Evolutionary conservation across 2,329 filamentous ascomycete genomes (phyloP).

Genomic region (Gaeumannomyces tritici): DNA sequence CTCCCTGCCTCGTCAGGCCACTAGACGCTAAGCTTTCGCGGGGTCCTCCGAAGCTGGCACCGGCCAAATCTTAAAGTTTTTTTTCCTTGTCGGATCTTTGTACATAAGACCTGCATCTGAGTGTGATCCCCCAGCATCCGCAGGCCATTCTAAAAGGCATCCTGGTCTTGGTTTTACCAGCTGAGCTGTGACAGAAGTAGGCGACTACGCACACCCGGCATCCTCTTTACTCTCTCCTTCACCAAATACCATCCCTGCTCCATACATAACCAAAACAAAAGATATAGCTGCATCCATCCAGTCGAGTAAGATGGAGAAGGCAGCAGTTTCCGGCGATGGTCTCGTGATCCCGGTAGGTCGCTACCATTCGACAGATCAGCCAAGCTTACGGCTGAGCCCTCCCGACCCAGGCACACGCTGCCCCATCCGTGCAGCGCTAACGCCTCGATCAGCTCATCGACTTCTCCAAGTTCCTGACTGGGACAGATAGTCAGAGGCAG

Average conservation of each 20-base stretch:
- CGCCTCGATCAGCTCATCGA: constrained; percentile 54
- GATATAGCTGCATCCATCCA: not conserved
- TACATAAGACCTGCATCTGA: not conserved
- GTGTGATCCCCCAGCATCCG: not conserved
- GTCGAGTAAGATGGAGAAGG: constrained; percentile 1
- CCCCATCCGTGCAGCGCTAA: not conserved
- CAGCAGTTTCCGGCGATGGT: constrained; percentile 2
- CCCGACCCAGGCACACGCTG: not conserved
- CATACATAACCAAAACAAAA: not conserved
- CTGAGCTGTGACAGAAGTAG: not conserved
- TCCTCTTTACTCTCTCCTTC: not conserved
- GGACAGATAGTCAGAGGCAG: constrained; percentile 48
- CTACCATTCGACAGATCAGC: not conserved
- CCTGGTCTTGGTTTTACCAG: not conserved
- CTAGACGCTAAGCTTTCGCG: not conserved
- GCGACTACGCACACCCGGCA: not conserved
- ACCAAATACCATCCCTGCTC: not conserved
- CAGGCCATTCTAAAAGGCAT: not conserved
- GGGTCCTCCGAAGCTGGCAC: not conserved
- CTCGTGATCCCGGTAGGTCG: constrained; percentile 3
- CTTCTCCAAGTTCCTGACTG: constrained; percentile 63
- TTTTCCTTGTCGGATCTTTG: not conserved
- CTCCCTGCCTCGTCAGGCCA: not conserved
- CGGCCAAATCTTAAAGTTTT: not conserved
- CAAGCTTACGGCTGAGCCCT: not conserved